Percentiles rank a stretch among this genome's conserved stretches.
Evolutionary conservation across 805 yeast genomes (phyloP).

Genomic region (Cyberlindnera saturnus): DNA sequence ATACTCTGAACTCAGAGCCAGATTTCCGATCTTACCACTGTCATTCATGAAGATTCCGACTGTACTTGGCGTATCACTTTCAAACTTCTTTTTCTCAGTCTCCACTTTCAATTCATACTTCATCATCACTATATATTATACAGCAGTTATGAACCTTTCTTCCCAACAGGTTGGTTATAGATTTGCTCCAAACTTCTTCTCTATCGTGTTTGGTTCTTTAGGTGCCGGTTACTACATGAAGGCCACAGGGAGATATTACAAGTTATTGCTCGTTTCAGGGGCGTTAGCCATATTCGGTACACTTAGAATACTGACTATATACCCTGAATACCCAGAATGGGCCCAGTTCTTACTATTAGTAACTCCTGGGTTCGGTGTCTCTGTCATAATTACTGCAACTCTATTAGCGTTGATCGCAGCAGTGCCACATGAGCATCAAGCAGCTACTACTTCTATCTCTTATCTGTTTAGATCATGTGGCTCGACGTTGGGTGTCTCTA

Average conservation of each 20-base stretch:
- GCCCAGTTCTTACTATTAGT: conserved; percentile 39
- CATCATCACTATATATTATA: conserved; percentile 56
- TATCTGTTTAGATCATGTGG: conserved; percentile 64
- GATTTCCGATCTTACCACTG: conserved; percentile 60
- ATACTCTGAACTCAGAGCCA: conserved; percentile 35
- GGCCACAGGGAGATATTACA: conserved; percentile 53
- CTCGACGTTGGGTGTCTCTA: conserved; percentile 57
- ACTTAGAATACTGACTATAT: conserved; percentile 28
- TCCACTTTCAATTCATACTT: conserved; percentile 39
- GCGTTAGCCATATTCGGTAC: conserved; percentile 40
- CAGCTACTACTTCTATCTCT: conserved; percentile 60
- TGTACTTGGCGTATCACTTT: conserved; percentile 55
- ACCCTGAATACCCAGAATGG: conserved; percentile 29
- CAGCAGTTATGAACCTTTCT: conserved; percentile 46
- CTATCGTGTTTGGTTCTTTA: conserved; percentile 52
- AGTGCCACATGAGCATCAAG: conserved; percentile 61
- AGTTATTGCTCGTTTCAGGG: conserved; percentile 38
- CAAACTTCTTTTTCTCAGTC: conserved; percentile 48
- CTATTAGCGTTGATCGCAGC: conserved; percentile 65
- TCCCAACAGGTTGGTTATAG: conserved; percentile 56
- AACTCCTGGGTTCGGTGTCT: conserved; percentile 49
- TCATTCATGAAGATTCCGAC: conserved; percentile 49
- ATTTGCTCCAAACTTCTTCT: conserved; percentile 54
- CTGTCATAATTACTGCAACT: conserved; percentile 59
- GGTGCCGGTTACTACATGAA: conserved; percentile 63